phyloP scores from a whole-genome alignment of 345 rosid species.

The Eucalyptus paniculata region DNA sequence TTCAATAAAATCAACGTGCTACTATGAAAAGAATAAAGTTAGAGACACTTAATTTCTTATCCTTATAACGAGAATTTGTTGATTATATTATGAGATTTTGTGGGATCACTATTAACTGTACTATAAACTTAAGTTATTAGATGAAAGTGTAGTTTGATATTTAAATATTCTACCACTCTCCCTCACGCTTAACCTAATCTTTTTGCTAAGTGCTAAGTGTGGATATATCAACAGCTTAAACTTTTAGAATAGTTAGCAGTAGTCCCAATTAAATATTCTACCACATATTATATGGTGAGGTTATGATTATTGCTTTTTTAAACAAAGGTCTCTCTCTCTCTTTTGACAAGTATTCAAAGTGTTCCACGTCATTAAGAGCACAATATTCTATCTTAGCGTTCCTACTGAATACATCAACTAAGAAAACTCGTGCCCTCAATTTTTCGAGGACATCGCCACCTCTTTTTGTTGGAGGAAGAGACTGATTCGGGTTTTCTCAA shows the following conservation, averaged over 20 bases:
- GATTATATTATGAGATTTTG: neutral
- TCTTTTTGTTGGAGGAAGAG: neutral
- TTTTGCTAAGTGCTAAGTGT: too few species aligned
- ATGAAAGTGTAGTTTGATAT: too few species aligned
- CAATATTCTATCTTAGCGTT: neutral
- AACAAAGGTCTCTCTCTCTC: neutral
- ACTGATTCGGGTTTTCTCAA: neutral
- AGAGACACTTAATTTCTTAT: neutral
- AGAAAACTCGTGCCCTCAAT: neutral
- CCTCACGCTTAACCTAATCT: too few species aligned
- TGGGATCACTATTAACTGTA: accelerated
- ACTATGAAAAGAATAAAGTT: neutral
- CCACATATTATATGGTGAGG: neutral
- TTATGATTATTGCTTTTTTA: neutral
- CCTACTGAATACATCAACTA: neutral
- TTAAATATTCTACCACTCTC: too few species aligned
- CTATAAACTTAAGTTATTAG: too few species aligned
- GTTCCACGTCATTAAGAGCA: neutral
- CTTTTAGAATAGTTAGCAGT: too few species aligned
- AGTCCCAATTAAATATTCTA: too few species aligned
- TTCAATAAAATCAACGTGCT: neutral
- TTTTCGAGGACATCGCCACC: neutral
- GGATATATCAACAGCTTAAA: too few species aligned
- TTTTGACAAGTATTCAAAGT: neutral
- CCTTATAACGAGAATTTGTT: neutral